Base-by-base conservation (phyloP, 345 rosid genomes). In the Eucalyptus viminalis region DNA sequence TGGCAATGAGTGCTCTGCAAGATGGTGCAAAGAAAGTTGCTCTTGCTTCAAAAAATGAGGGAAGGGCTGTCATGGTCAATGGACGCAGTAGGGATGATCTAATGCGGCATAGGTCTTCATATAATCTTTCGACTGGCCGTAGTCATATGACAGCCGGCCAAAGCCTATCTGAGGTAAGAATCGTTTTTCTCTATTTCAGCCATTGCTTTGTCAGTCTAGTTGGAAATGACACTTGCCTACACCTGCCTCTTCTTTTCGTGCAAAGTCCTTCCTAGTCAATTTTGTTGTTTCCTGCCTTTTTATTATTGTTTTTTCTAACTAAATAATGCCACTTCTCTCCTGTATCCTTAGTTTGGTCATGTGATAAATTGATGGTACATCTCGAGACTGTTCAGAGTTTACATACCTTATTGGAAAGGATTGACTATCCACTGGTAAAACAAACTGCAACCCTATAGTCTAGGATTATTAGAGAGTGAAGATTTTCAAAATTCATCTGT, bases 11-110 rank as follows among this genome's bases (percentile, higher is more conserved):
- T 87, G 94, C 94, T 62, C 27, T 94, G 56, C 91, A 90, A 91
- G 95, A 94, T 49, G 96, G 94, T 87, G 89, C 91, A 49, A 89
- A 89, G 87, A 94, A 69, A 89, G 94, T 94, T 54, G 87, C 90
- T 19, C 49, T 87, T 69, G 92, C 93, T n/a, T 49, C 89, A 87
- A 93, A 92, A 89, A 89, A 87, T 87, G 92, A 90, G 62, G 90
- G 90, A 31, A 90, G 76, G 89, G 44, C 85, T 49, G 60, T 62
- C 62, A 86, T 76, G 65, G 87, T 54, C 87, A 91, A 91, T 89
- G 93, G 93, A 47, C 92, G 92, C 51, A 72, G 58, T 72, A 91
- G 86, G 87, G 90, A 90, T 29, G 89, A 87, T 53, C 31, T 60
- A 43, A 76, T 76, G 87, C 87, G 87, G 86, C 89, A 87, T 86